phyloP scores from a whole-genome alignment of 2,329 filamentous ascomycete species.

The Aschersonia sp. region DNA sequence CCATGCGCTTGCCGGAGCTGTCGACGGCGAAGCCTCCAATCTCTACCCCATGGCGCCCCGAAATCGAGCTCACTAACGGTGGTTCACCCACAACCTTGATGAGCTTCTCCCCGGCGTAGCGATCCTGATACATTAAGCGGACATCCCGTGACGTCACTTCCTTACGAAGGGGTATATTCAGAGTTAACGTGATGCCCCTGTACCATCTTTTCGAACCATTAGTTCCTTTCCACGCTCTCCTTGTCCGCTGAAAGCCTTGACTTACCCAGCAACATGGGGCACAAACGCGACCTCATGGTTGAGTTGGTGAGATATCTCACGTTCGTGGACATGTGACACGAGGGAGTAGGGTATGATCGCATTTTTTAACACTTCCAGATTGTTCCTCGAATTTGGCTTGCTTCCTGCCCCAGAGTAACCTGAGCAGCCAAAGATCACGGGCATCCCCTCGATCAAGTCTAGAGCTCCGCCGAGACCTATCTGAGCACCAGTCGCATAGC shows the following conservation, averaged over 20 bases:
- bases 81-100: conserved; percentile 85
- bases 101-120: conserved; percentile 89
- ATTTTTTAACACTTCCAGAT: conserved; percentile 65
- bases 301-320: conserved; percentile 71
- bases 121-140: conserved; percentile 86
- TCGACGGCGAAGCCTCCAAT: conserved; percentile 94
- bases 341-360: conserved; percentile 71
- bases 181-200: conserved; percentile 82
- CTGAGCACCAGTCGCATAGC: conserved; percentile 88
- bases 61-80: conserved; percentile 73
- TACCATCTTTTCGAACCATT: neutral
- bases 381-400: conserved; percentile 89
- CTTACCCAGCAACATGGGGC: conserved; percentile 92
- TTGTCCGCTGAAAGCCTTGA: conserved; percentile 22
- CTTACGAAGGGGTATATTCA: conserved; percentile 76
- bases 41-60: conserved; percentile 75
- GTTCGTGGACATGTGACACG: conserved; percentile 90
- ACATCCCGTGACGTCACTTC: conserved; percentile 85
- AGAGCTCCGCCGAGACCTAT: conserved; percentile 75
- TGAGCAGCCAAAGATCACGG: conserved; percentile 71
- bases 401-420: conserved; percentile 93
- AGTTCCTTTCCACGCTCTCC: too few species aligned
- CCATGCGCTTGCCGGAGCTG: conserved; percentile 74
- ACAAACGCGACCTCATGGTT: conserved; percentile 67
- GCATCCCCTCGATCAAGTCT: conserved; percentile 59